Evolutionary conservation across 805 yeast genomes (phyloP).

Genomic region (Kazachstania martiniae): DNA sequence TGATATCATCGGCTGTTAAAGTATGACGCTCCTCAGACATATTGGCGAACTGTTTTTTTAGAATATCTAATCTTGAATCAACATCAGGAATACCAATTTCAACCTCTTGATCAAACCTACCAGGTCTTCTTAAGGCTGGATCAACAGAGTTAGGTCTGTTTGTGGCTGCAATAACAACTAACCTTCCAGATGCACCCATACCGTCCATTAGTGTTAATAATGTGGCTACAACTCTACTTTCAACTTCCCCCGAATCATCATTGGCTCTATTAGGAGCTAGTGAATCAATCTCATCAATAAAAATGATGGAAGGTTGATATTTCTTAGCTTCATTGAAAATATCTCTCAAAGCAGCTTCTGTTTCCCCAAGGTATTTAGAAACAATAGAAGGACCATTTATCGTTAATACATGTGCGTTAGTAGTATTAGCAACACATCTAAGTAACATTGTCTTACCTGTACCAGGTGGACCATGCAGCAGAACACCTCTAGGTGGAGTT

Average conservation of each 20-base stretch:
- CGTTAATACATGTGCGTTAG: slow-evolving; percentile 72
- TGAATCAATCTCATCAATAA: slow-evolving; percentile 91
- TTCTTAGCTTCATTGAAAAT: slow-evolving; percentile 75
- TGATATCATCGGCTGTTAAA: slow-evolving; percentile 45
- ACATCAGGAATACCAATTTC: slow-evolving; percentile 90
- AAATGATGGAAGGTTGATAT: slow-evolving; percentile 79
- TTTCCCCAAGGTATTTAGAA: slow-evolving; percentile 88
- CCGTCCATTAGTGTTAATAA: slow-evolving; percentile 74
- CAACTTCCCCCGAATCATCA: slow-evolving; percentile 87
- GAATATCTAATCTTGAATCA: slow-evolving; percentile 64
- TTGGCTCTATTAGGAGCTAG: slow-evolving; percentile 73
- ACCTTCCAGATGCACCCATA: slow-evolving; percentile 50
- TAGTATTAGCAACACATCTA: slow-evolving; percentile 68
- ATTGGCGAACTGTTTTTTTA: slow-evolving; percentile 46
- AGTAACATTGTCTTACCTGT: slow-evolving; percentile 91
- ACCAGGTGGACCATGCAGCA: slow-evolving; percentile 94
- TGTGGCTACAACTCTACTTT: slow-evolving; percentile 83
- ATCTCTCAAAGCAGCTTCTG: slow-evolving; percentile 75
- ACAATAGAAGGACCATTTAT: slow-evolving; percentile 88
- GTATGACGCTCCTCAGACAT: slow-evolving; percentile 37
- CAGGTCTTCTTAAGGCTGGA: slow-evolving; percentile 72
- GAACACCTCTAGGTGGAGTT: slow-evolving; percentile 86
- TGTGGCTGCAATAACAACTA: slow-evolving; percentile 66
- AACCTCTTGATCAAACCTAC: slow-evolving; percentile 80
- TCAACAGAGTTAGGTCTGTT: slow-evolving; percentile 61